Conservation (phyloP, 2,329 filamentous ascomycete genomes). For the Coleophoma crateriformis region DNA sequence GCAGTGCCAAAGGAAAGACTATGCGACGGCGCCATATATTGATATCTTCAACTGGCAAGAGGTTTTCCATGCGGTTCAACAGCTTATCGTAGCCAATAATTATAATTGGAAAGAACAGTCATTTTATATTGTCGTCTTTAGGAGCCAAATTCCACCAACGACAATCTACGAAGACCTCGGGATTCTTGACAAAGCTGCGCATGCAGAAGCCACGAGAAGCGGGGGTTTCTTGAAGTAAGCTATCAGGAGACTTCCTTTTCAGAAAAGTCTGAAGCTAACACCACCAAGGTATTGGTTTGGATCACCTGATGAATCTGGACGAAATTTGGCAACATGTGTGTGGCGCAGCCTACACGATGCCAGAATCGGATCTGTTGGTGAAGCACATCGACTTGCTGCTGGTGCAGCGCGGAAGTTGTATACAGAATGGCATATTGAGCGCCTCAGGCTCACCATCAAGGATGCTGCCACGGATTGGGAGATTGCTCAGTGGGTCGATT, state of each 20-base stretch:
- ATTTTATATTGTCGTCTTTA: conserved; percentile 84
- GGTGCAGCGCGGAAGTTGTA: conserved; percentile 57
- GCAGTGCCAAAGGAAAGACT: conserved; percentile 58
- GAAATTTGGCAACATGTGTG: conserved; percentile 78
- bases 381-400: conserved; percentile 60
- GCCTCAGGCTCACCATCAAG: conserved; percentile 61
- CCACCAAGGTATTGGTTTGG: conserved; percentile 83
- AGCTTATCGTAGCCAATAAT: conserved; percentile 40
- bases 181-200: conserved; percentile 70
- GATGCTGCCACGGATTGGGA: conserved; percentile 61
- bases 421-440: conserved; percentile 65
- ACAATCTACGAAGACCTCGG: conserved; percentile 66
- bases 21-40: conserved; percentile 69
- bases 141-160: conserved; percentile 62
- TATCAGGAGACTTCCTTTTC: background rate
- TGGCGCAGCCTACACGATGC: conserved; percentile 59
- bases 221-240: conserved; percentile 75
- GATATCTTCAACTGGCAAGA: conserved; percentile 72
- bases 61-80: conserved; percentile 52
- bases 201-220: conserved; percentile 71
- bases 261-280: background rate
- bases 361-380: conserved; percentile 50
- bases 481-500: conserved; percentile 50
- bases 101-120: conserved; percentile 53
- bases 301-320: conserved; percentile 58